Conservation (phyloP, 768 basidiomycete species). For the Brasilioporus rufonigricans region DNA sequence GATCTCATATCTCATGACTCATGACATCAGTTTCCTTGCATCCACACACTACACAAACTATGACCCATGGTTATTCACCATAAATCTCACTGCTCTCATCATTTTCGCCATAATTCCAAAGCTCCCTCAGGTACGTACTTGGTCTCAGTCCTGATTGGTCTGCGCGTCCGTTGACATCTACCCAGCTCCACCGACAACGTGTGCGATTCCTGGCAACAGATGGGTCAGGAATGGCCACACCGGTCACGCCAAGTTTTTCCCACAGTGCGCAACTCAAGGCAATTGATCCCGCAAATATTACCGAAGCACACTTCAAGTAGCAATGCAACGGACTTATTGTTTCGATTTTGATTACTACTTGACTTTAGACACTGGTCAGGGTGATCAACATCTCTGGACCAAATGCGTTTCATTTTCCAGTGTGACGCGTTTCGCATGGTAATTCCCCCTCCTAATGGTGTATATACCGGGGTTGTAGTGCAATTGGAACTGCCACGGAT, state of each 20-base stretch:
- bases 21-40: constrained; percentile 72
- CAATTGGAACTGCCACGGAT: constrained; percentile 15
- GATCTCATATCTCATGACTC: not conserved
- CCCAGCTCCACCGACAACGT: constrained; percentile 77
- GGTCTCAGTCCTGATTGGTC: not conserved
- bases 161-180: constrained; percentile 14
- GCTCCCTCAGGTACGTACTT: constrained; percentile 75
- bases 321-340: constrained; percentile 19
- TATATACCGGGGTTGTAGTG: constrained; percentile 32
- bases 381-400: constrained; percentile 11
- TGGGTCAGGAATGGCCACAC: constrained; percentile 64
- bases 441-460: constrained; percentile 33
- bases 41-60: constrained; percentile 99
- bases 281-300: constrained; percentile 37
- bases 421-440: constrained; percentile 22
- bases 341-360: constrained; percentile 5
- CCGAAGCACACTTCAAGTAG: constrained; percentile 46
- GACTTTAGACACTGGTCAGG: constrained; percentile 17
- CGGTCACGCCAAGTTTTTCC: constrained; percentile 57
- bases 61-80: constrained; percentile 87
- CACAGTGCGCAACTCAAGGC: constrained; percentile 41
- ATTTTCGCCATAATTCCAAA: constrained; percentile 87
- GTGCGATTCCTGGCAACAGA: constrained; percentile 73
- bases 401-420: constrained; percentile 13
- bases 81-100: constrained; percentile 82